Percentiles rank a stretch among this genome's conserved stretches.
These are phyloP conservation scores for Xeromyces bisporus DNA, from an alignment of 495 filamentous ascomycete species.

Conservation along the genomic window DNA sequence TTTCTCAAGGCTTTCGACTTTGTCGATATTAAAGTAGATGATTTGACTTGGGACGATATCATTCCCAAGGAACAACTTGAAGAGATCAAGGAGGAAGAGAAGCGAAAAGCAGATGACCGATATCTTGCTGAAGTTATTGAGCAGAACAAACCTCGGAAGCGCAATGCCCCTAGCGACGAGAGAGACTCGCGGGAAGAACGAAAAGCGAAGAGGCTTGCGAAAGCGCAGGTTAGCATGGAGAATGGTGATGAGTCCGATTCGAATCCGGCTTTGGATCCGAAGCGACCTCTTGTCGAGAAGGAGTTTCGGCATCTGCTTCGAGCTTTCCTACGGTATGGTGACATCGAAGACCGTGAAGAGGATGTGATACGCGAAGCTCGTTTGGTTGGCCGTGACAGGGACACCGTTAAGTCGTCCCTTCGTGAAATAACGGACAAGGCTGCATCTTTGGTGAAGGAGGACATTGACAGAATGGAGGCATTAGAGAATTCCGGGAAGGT, in stretches of 20 bases:
- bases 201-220: constrained; percentile 79
- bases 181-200: constrained; percentile 66
- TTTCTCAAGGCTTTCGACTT: constrained; percentile 82
- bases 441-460: constrained; percentile 48
- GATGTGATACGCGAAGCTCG: constrained; percentile 76
- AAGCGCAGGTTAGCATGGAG: constrained; percentile 50
- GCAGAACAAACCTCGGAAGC: constrained; percentile 73
- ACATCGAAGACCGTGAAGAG: constrained; percentile 67
- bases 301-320: constrained; percentile 81
- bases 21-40: constrained; percentile 84
- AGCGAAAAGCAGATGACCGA: constrained; percentile 61
- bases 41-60: constrained; percentile 91
- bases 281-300: constrained; percentile 69
- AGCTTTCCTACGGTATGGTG: constrained; percentile 75
- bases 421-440: constrained; percentile 60
- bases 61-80: constrained; percentile 88
- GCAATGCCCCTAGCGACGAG: constrained; percentile 48
- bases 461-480: constrained; percentile 39
- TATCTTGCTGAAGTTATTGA: constrained; percentile 73
- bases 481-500: constrained; percentile 53
- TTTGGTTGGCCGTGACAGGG: constrained; percentile 60
- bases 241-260: constrained; percentile 41
- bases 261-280: constrained; percentile 55
- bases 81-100: constrained; percentile 74
- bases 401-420: constrained; percentile 52